phyloP scores from a whole-genome alignment of 2,329 filamentous ascomycete species.

The Fonsecaea erecta region DNA sequence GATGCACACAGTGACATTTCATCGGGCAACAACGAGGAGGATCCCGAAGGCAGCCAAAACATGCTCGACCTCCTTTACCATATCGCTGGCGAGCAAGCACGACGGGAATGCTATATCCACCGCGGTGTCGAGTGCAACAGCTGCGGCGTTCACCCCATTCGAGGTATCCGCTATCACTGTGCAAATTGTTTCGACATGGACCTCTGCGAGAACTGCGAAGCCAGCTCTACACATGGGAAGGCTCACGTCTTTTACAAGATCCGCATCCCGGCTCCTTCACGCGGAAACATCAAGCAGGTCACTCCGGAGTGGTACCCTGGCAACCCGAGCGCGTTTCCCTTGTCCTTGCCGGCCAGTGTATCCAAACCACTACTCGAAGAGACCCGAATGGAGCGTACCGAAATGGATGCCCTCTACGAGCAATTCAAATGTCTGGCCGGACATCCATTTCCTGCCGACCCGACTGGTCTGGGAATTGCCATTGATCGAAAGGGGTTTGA shows the following conservation, averaged over 20 bases:
- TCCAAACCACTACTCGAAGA: constrained; percentile 71
- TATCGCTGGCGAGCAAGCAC: constrained; percentile 90
- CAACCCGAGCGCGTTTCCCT: constrained; percentile 73
- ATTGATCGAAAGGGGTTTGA: constrained; percentile 95
- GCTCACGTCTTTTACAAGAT: constrained; percentile 98
- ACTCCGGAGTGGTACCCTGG: constrained; percentile 88
- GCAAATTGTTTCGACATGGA: constrained; percentile 96
- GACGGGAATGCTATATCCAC: constrained; percentile 86
- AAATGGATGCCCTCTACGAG: constrained; percentile 92
- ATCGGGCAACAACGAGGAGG: constrained; percentile 47
- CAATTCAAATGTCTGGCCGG: constrained; percentile 95
- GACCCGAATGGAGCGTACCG: constrained; percentile 80
- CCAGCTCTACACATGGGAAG: constrained; percentile 72
- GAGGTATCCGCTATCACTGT: constrained; percentile 90
- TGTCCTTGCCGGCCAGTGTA: constrained; percentile 68
- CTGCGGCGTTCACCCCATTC: constrained; percentile 85
- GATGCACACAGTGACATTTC: constrained; percentile 52
- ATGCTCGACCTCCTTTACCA: constrained; percentile 85
- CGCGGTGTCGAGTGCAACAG: constrained; percentile 90
- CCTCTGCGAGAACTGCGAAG: constrained; percentile 90
- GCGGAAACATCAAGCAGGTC: constrained; percentile 72
- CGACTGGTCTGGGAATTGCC: constrained; percentile 74
- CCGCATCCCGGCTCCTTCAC: constrained; percentile 75
- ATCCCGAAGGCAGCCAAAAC: constrained; percentile 67
- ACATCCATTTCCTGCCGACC: constrained; percentile 80